Percentiles rank a stretch among this genome's conserved stretches.
Evolutionary conservation across 208 protist genomes (phyloP).

Genomic region (Acanthamoeba triangularis): DNA sequence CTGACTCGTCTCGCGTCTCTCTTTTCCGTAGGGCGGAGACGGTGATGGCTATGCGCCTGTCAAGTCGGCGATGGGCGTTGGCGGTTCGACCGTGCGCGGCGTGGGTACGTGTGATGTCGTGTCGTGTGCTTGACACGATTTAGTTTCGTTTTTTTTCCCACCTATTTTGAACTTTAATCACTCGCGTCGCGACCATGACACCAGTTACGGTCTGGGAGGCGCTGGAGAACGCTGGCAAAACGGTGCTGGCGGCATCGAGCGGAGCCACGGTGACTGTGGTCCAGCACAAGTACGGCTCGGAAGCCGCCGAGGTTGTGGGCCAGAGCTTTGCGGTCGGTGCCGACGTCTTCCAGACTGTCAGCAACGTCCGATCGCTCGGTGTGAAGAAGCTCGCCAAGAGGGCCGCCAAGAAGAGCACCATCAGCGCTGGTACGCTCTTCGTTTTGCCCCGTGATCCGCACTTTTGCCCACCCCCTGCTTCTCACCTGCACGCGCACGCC

Average conservation of each 20-base stretch:
- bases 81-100: slow-evolving; percentile 3
- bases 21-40: not conserved
- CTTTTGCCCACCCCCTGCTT: not conserved
- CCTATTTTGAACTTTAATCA: too few relatives aligned
- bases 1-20: not conserved
- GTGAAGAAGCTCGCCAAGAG: slow-evolving; percentile 47
- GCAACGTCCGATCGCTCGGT: slow-evolving; percentile 20
- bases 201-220: slow-evolving; percentile 32
- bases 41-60: slow-evolving; percentile 18
- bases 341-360: not conserved
- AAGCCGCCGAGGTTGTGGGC: slow-evolving; percentile 17
- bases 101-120: not conserved
- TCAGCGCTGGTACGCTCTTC: not conserved
- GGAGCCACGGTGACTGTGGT: slow-evolving; percentile 35
- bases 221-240: slow-evolving; percentile 17
- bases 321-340: not conserved
- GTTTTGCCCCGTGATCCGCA: not conserved
- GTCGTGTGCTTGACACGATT: too few relatives aligned
- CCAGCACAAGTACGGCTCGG: slow-evolving; percentile 52
- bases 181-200: not conserved
- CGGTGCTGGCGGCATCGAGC: slow-evolving; percentile 22
- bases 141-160: too few relatives aligned
- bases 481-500: not conserved
- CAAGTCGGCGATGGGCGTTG: not conserved
- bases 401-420: slow-evolving; percentile 53